Percentiles rank a stretch among this genome's conserved stretches.
Evolutionary conservation across 1,139 yeast genomes (phyloP).

Genomic region (Kurtzmaniella quercitrusa): DNA sequence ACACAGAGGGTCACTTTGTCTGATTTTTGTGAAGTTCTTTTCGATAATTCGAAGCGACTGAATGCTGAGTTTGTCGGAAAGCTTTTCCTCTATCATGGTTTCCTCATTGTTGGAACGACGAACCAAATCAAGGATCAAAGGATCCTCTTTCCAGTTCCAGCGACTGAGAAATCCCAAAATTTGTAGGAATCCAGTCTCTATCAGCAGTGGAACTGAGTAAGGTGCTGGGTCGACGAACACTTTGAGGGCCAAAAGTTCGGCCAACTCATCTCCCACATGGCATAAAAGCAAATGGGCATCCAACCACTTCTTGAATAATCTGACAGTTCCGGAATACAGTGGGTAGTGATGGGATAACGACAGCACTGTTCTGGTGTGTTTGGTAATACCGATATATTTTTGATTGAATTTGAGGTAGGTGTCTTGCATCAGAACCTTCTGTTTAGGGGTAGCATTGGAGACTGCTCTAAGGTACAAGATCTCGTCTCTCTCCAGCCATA

Average conservation of each 20-base stretch:
- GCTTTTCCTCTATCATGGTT: constrained; percentile 17
- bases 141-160: constrained; percentile 95
- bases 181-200: constrained; percentile 76
- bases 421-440: constrained; percentile 56
- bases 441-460: constrained; percentile 53
- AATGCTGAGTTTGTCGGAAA: constrained; percentile 63
- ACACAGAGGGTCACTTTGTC: constrained; percentile 79
- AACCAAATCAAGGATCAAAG: constrained; percentile 70
- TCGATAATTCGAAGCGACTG: constrained; percentile 60
- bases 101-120: constrained; percentile 41
- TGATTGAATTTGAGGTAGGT: constrained; percentile 64
- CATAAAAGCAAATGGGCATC: constrained; percentile 62
- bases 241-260: constrained; percentile 77
- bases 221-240: constrained; percentile 89
- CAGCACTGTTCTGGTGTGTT: constrained; percentile 76
- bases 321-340: constrained; percentile 71
- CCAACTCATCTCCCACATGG: constrained; percentile 71
- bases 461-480: constrained; percentile 66
- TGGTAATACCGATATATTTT: constrained; percentile 62
- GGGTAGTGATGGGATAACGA: constrained; percentile 71
- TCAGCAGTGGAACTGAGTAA: constrained; percentile 71
- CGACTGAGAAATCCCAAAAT: constrained; percentile 63
- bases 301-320: constrained; percentile 86
- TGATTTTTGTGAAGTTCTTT: constrained; percentile 58
- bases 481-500: constrained; percentile 81